Evolutionary conservation across 2,329 filamentous ascomycete genomes (phyloP).

Genomic region (Huntiella omanensis): DNA sequence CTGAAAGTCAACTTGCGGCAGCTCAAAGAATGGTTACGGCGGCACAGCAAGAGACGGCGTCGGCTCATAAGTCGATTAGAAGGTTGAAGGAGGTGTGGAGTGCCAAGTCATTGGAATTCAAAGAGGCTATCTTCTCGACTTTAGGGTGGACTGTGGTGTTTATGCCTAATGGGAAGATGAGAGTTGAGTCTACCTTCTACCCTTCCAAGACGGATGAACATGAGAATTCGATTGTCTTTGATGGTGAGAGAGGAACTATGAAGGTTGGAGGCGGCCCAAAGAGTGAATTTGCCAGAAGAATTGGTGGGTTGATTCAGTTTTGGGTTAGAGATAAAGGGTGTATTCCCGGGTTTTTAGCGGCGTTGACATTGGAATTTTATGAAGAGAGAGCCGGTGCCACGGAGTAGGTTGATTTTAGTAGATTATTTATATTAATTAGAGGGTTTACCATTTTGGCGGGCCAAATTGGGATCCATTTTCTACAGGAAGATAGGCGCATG

Average conservation of each 20-base stretch:
- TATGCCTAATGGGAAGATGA: slow-evolving; percentile 90
- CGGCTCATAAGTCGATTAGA: slow-evolving; percentile 63
- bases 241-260: slow-evolving; percentile 91
- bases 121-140: slow-evolving; percentile 79
- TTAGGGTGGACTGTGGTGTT: slow-evolving; percentile 92
- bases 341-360: slow-evolving; percentile 82
- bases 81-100: slow-evolving; percentile 87
- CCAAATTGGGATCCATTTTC: slow-evolving; percentile 47
- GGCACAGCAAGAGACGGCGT: slow-evolving; percentile 46
- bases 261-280: slow-evolving; percentile 84
- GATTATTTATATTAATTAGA: background rate
- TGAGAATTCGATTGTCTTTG: slow-evolving; percentile 63
- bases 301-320: slow-evolving; percentile 73
- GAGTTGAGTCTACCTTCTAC: slow-evolving; percentile 72
- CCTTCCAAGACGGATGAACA: slow-evolving; percentile 50
- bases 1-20: slow-evolving; percentile 55
- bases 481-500: slow-evolving; percentile 51
- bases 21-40: slow-evolving; percentile 58
- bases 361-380: slow-evolving; percentile 82
- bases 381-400: slow-evolving; percentile 37
- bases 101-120: slow-evolving; percentile 81
- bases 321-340: slow-evolving; percentile 91
- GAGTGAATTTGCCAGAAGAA: slow-evolving; percentile 70
- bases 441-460: slow-evolving; percentile 34
- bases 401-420: slow-evolving; percentile 1